Evolutionary conservation across 371 early-diverging fungal species (phyloP), one percentile per base, ranked within the genome.

Genomic region (Mucor indicus): DNA sequence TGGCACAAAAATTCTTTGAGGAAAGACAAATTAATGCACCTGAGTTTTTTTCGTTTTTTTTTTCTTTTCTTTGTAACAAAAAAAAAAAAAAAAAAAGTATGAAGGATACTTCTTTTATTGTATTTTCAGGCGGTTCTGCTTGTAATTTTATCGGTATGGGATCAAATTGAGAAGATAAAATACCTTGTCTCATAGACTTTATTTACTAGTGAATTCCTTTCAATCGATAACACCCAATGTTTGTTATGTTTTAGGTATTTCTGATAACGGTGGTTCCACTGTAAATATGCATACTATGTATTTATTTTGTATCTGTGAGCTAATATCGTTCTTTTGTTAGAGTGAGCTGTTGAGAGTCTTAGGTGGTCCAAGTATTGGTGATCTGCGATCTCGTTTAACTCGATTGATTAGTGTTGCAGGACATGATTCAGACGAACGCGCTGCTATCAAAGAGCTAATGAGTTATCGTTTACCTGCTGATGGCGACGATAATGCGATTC

Each of bases 61-160:
- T 43, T 24, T 43, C 39, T 43, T 29, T 41, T 32, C 37, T 22
- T 44, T 25, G 45, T 37, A 16, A 20, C 27, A 38, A 23, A 29
- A 35, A 11, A 37, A 15, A 16, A 35, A 16, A 25, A 33, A 35
- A 38, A n/a, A 45, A 20, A 43, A 38, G 17, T n/a, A 73, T 45
- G 67, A 29, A 7, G n/a, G 35, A 33, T 4, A 5, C 55, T 46
- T 72, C 69, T 6, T 53, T 85, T 53, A 56, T 82, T 27, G 72
- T 86, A 3, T 79, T 88, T 53, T 84, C 85, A 29, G 89, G 89
- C 33, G 89, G 89, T 17, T 80, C 85, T 12, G 89, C 86, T 13
- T 82, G 84, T 45, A 88, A 88, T 54, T 66, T 67, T 59, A 48
- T 76, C 72, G 57, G 65, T 61, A 61, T 41, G 3, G 27, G 9